Base-by-base conservation (phyloP, 192 early-diverging fungal genomes). In the Phycomyces blakesleeanus region DNA sequence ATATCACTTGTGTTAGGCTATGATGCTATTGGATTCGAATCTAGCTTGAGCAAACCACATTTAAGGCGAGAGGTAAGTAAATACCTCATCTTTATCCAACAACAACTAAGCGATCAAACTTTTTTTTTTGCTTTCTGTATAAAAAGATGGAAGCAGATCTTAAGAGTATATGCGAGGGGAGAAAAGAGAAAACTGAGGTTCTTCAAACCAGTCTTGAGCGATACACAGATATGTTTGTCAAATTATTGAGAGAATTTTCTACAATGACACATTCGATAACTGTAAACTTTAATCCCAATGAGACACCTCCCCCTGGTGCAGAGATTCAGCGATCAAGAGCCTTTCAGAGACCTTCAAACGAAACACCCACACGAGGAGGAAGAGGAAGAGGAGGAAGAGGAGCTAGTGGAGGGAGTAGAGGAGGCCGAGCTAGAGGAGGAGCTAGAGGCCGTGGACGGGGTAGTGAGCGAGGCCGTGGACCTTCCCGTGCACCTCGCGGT, bases 1-100 rank as follows among this genome's bases (percentile, higher is more conserved):
- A 84, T 97, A 58, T 91, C 87, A 0, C 77, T 99, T 12, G 87
- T 96, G 5, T 76, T 85, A 25, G 96, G 89, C 0, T 98, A 96
- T 61, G 89, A 95, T 66, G 76, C 85, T 8, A 91, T 99, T 79
- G 86, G 86, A 0, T 80, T 97, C 39, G 92, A 94, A 51, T 78
- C 88, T 20, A 91, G 90, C 65, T 69, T 98, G n/a, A 83, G 89
- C 6, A 94, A 96, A 56, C 97, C 97, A 0, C 85, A 87, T 58
- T 69, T 99, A 67, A 85, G 95, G 12, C 81, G 89, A 59, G 77
- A 88, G 79, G 89, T 88, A 74, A 59, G 22, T 26, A 34, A 9
- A 50, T 14, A 38, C 26, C 16, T 20, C 52, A 11, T 42, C 6
- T 9, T 55, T 49, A 39, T 24, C n/a, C n/a, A n/a, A n/a, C n/a